Evolutionary conservation across 2,329 filamentous ascomycete species (phyloP).

Genomic region (Penicillium sp.): DNA sequence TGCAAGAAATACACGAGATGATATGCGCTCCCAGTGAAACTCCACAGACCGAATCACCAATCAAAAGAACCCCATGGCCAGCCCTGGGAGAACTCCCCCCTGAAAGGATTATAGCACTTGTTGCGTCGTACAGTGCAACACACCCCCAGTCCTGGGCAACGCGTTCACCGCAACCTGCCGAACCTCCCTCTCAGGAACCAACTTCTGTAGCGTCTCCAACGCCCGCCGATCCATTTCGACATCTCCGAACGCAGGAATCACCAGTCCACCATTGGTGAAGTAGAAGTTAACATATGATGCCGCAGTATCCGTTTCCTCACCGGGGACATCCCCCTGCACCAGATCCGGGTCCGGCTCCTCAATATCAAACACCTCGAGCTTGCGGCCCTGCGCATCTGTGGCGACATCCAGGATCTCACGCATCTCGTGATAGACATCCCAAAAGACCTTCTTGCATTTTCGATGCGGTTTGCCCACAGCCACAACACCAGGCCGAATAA

Average conservation of each 20-base stretch:
- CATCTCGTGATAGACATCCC: constrained; percentile 33
- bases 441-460: constrained; percentile 21
- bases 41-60: neutral
- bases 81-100: neutral
- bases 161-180: constrained; percentile 32
- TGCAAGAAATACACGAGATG: constrained; percentile 11
- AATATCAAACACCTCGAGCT: constrained; percentile 28
- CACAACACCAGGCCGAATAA: constrained; percentile 32
- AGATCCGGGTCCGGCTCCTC: constrained; percentile 33
- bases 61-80: neutral
- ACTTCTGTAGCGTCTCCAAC: constrained; percentile 24
- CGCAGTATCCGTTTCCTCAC: constrained; percentile 27
- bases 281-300: constrained; percentile 38
- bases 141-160: constrained; percentile 34
- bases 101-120: constrained; percentile 26
- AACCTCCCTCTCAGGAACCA: constrained; percentile 33
- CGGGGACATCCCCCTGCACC: constrained; percentile 20
- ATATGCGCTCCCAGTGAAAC: neutral
- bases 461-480: constrained; percentile 30
- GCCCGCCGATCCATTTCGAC: constrained; percentile 25
- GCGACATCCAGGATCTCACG: constrained; percentile 21
- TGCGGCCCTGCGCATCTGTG: constrained; percentile 30
- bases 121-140: constrained; percentile 38
- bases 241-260: constrained; percentile 35
- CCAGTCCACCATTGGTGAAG: constrained; percentile 34